Base-by-base conservation (phyloP, 2,329 filamentous ascomycete species). In the Alternaria novae-zelandiae region DNA sequence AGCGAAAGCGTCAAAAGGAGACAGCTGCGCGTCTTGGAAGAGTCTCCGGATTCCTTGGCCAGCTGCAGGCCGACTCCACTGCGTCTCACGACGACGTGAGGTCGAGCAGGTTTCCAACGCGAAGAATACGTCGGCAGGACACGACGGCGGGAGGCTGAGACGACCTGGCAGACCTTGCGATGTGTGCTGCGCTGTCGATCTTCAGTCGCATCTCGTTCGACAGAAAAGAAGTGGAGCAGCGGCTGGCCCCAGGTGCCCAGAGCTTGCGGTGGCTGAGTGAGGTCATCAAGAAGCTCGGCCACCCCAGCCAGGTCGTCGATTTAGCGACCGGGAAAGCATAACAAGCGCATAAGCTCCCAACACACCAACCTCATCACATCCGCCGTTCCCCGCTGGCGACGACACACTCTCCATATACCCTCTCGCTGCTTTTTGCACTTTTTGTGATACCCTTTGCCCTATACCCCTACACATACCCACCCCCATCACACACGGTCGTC, bases 341-440 rank as follows among this genome's bases (percentile, higher is more conserved):
- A 66, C 59, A 59, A 54, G 54, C 53, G 47, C 49, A 56, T 61
- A 55, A 60, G 63, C 68, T 63, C 61, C 61, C 28, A 55, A 51
- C 50, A 49, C 43, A 32, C 57, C 49, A 53, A 57, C 65, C 41
- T 49, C 59, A 54, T 49, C 61, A 47, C 56, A 66, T 58, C 61
- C 64, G 64, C 61, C 59, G 61, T 66, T 67, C 63, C 66, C 68
- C 74, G 66, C 70, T 68, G 74, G 68, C 71, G 72, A 66, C 71
- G 50, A 55, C 62, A 53, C 49, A 12, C 51, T 57, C 59, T 50
- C 21, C 54, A 49, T 61, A 59, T 54, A 47, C 55, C 10, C 65
- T 66, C 13, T 59, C 70, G 15, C 53, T 71, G 26, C 36, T 73
- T 17, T 11, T 69, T 23, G 25, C 60, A 9, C 43, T 74, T 49